Conservation (phyloP, 495 filamentous ascomycete species). For the Talaromyces proteolyticus region DNA sequence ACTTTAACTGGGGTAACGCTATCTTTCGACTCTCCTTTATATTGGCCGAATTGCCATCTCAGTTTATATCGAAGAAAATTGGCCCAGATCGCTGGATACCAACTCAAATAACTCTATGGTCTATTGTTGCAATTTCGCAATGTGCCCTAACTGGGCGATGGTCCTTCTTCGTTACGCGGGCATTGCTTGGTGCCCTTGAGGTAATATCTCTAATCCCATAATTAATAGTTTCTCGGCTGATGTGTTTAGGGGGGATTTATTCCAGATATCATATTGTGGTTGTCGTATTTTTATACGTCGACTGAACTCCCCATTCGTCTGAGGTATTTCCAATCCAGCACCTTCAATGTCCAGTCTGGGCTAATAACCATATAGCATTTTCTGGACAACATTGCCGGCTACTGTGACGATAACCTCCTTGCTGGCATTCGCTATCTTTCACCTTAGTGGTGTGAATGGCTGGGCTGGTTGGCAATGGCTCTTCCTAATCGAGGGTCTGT, state of each 20-base stretch:
- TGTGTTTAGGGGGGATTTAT: conserved; percentile 53
- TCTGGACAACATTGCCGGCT: conserved; percentile 56
- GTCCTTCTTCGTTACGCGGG: conserved; percentile 57
- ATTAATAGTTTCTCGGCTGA: not conserved
- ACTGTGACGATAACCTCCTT: conserved; percentile 38
- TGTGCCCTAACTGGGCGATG: conserved; percentile 50
- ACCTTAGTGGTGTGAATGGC: conserved; percentile 28
- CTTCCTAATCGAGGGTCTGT: conserved; percentile 49
- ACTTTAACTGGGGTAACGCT: conserved; percentile 23
- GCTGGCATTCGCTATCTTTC: conserved; percentile 39
- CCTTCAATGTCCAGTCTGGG: no score
- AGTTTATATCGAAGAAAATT: conserved; percentile 58
- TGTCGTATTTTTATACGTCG: conserved; percentile 64
- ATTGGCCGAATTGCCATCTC: conserved; percentile 59
- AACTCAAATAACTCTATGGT: conserved; percentile 68
- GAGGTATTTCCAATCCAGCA: no score
- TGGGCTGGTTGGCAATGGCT: conserved; percentile 28
- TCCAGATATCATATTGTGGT: conserved; percentile 47
- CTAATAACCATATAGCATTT: conserved; percentile 39
- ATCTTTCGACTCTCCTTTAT: conserved; percentile 42
- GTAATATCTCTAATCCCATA: conserved; percentile 31
- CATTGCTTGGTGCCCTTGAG: conserved; percentile 59
- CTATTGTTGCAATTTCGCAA: conserved; percentile 58
- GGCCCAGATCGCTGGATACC: conserved; percentile 79
- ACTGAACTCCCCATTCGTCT: conserved; percentile 55